These are phyloP conservation scores for Cyclotella distinguenda DNA, from an alignment of 108 stramenopile genomes.

Conservation along the genomic window DNA sequence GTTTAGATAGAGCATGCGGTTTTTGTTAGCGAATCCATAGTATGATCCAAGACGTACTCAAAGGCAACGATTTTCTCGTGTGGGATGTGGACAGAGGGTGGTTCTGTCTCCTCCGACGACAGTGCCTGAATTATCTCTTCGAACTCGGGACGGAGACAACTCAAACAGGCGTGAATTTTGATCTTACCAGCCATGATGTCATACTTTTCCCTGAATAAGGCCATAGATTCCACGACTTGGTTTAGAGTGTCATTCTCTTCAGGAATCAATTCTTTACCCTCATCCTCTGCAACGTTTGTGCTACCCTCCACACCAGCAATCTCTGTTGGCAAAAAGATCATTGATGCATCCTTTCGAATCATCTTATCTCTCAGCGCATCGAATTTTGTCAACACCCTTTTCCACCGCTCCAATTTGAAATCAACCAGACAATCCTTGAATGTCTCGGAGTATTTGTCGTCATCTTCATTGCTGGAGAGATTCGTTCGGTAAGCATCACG, in stretches of 20 bases:
- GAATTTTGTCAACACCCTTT: constrained; percentile 28
- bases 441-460: neutral
- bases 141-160: constrained; percentile 37
- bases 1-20: neutral
- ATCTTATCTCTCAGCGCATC: constrained; percentile 14
- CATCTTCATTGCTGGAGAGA: neutral
- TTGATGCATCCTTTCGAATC: constrained; percentile 36
- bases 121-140: constrained; percentile 20
- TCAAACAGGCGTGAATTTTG: constrained; percentile 46
- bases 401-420: constrained; percentile 27
- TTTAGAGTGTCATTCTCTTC: constrained; percentile 28
- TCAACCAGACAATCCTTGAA: constrained; percentile 25
- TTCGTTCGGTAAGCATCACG: constrained; percentile 27
- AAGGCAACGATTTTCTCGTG: constrained; percentile 34
- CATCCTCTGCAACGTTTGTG: constrained; percentile 9
- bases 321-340: constrained; percentile 26
- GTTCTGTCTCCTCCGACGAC: neutral
- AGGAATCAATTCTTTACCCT: constrained; percentile 14
- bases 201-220: constrained; percentile 22
- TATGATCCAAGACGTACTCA: constrained; percentile 16
- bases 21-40: neutral
- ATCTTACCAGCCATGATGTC: constrained; percentile 16
- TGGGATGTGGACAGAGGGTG: constrained; percentile 26
- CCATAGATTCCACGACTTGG: constrained; percentile 14
- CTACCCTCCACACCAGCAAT: constrained; percentile 7